phyloP scores from a whole-genome alignment of 768 basidiomycete species.

The Pholiota conissans region DNA sequence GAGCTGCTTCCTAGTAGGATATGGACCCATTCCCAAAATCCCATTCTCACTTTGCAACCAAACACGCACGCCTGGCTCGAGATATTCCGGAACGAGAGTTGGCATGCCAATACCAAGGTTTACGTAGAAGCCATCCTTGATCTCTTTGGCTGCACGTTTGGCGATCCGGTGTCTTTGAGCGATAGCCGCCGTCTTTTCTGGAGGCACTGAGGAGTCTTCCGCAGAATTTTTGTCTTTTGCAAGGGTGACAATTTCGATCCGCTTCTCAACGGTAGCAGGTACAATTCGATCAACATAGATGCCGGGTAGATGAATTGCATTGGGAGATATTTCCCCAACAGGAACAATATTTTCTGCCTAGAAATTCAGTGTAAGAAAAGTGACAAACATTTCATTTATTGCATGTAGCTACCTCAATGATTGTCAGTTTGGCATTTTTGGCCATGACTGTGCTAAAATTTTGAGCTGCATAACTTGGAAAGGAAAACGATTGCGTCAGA shows the following conservation, averaged over 20 bases:
- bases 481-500: conserved; percentile 1
- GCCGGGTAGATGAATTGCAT: conserved; percentile 79
- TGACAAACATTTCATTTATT: not conserved
- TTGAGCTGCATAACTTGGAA: conserved; percentile 73
- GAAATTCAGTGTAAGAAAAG: not conserved
- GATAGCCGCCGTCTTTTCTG: conserved; percentile 53
- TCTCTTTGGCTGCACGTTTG: conserved; percentile 84
- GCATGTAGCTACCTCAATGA: conserved; percentile 68
- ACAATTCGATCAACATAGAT: conserved; percentile 92
- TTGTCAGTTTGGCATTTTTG: conserved; percentile 84
- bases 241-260: conserved; percentile 74
- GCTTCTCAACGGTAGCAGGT: conserved; percentile 70
- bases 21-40: conserved; percentile 88
- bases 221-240: conserved; percentile 44
- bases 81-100: conserved; percentile 80
- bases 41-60: conserved; percentile 94
- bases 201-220: conserved; percentile 27
- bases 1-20: conserved; percentile 75
- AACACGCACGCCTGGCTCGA: conserved; percentile 73
- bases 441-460: conserved; percentile 90
- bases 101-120: conserved; percentile 93
- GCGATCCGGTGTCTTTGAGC: conserved; percentile 75
- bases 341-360: conserved; percentile 92
- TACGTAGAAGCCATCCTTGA: conserved; percentile 85
- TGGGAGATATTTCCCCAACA: conserved; percentile 76